Evolutionary conservation across 257 asterid species (phyloP).

Genomic region (Petunia axillaris): DNA sequence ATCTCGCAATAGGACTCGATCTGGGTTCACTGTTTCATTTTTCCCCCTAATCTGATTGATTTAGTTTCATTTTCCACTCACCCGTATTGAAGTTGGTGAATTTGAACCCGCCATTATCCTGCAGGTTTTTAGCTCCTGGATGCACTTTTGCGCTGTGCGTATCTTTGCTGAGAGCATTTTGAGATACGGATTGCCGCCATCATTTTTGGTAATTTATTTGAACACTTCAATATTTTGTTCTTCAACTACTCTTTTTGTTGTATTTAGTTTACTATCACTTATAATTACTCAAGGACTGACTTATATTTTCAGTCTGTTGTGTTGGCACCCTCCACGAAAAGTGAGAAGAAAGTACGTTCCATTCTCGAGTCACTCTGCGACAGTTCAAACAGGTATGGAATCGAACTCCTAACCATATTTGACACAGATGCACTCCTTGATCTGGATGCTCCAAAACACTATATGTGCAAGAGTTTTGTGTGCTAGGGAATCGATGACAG

Average conservation of each 20-base stretch:
- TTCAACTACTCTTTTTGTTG: background rate
- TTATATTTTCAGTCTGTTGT: conserved; percentile 70
- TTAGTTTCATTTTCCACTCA: background rate
- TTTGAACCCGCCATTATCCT: conserved; percentile 15
- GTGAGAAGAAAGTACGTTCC: conserved; percentile 88
- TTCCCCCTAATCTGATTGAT: background rate
- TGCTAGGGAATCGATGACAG: background rate
- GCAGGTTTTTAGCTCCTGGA: conserved; percentile 97
- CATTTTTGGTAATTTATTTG: conserved; percentile 54
- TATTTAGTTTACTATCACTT: background rate
- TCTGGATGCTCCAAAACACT: background rate
- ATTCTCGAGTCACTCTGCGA: conserved; percentile 72
- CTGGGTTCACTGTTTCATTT: background rate
- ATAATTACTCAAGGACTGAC: background rate
- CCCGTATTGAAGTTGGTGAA: background rate
- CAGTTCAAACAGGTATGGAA: conserved; percentile 71
- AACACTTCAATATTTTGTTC: background rate
- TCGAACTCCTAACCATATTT: background rate
- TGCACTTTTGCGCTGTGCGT: conserved; percentile 94
- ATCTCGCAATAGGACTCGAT: background rate
- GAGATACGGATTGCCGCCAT: conserved; percentile 84
- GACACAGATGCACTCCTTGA: background rate
- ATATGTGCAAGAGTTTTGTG: background rate
- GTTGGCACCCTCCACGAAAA: conserved; percentile 74
- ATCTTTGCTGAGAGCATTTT: conserved; percentile 86